A percentile compares a stretch with the other conserved stretches of the same genome.
These are phyloP conservation scores for Glycine tomentella DNA, from an alignment of 306 rosid genomes.

Conservation along the genomic window DNA sequence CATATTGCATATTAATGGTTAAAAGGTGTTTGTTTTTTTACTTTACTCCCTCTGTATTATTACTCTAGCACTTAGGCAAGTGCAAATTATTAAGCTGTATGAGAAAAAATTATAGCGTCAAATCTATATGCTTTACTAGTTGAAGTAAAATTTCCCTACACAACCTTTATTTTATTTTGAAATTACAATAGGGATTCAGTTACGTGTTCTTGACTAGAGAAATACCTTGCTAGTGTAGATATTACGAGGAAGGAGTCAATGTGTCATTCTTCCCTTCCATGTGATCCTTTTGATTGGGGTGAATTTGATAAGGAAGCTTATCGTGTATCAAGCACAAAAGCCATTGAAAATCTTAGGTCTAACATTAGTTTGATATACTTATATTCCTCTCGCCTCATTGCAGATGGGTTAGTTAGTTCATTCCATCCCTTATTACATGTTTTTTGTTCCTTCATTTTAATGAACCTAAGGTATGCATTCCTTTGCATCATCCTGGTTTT, in stretches of 20 bases:
- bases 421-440: conserved; percentile 13
- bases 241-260: conserved; percentile 78
- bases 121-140: conserved; percentile 10
- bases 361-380: conserved; percentile 70
- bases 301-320: conserved; percentile 54
- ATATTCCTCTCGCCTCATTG: conserved; percentile 61
- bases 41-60: not conserved
- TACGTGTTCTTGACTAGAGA: conserved; percentile 70
- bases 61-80: not conserved
- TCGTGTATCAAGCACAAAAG: conserved; percentile 75
- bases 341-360: conserved; percentile 69
- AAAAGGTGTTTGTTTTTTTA: conserved; percentile 55
- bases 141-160: not conserved
- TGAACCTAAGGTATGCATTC: conserved; percentile 4
- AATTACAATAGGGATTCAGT: conserved; percentile 67
- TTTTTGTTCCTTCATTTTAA: conserved; percentile 28
- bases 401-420: not conserved
- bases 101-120: conserved; percentile 5
- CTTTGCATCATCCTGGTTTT: conserved; percentile 13
- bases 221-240: conserved; percentile 69
- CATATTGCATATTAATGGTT: conserved; percentile 69
- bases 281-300: conserved; percentile 57
- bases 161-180: conserved; percentile 31
- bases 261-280: conserved; percentile 68
- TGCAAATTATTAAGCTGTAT: conserved; percentile 5